Evolutionary conservation across 2,329 filamentous ascomycete genomes (phyloP).

Genomic region (Calcarisporium arbuscula): DNA sequence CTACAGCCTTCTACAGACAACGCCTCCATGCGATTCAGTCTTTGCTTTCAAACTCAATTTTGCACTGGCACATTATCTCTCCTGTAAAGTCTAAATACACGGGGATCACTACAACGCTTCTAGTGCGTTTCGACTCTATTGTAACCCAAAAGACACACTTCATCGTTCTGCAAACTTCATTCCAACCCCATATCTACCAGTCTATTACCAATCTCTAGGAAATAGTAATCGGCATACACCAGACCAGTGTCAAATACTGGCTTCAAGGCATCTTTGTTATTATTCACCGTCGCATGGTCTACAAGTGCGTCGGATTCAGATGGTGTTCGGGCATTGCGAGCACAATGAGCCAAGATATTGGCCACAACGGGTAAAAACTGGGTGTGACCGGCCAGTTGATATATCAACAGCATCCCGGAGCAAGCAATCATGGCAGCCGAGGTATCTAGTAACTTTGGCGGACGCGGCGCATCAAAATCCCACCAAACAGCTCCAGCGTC

Average conservation of each 20-base stretch:
- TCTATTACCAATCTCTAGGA: slow-evolving; percentile 10
- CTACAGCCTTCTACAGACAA: too few relatives aligned
- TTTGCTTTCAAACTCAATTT: too few relatives aligned
- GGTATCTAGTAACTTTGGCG: slow-evolving; percentile 10
- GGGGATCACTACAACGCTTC: too few relatives aligned
- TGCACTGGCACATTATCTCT: too few relatives aligned
- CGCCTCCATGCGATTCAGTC: too few relatives aligned
- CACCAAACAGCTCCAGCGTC: slow-evolving; percentile 3
- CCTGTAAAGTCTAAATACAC: too few relatives aligned
- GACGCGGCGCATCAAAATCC: slow-evolving; percentile 14
- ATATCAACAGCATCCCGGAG: slow-evolving; percentile 8
- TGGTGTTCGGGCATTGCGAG: slow-evolving; percentile 3
- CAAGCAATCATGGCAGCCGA: slow-evolving; percentile 8
- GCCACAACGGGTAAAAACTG: slow-evolving; percentile 7
- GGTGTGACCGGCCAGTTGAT: slow-evolving; percentile 6
- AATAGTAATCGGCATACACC: slow-evolving; percentile 12
- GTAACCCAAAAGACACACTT: too few relatives aligned
- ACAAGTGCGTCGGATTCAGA: slow-evolving; percentile 6
- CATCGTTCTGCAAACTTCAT: too few relatives aligned
- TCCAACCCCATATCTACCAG: slow-evolving; percentile 8
- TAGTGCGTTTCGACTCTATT: too few relatives aligned
- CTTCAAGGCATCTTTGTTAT: slow-evolving; percentile 5
- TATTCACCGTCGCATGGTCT: slow-evolving; percentile 9
- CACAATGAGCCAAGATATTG: slow-evolving; percentile 7
- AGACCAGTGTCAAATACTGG: slow-evolving; percentile 7